Conservation (phyloP, 352 stramenopile genomes). For the Globisporangium emineosum region DNA sequence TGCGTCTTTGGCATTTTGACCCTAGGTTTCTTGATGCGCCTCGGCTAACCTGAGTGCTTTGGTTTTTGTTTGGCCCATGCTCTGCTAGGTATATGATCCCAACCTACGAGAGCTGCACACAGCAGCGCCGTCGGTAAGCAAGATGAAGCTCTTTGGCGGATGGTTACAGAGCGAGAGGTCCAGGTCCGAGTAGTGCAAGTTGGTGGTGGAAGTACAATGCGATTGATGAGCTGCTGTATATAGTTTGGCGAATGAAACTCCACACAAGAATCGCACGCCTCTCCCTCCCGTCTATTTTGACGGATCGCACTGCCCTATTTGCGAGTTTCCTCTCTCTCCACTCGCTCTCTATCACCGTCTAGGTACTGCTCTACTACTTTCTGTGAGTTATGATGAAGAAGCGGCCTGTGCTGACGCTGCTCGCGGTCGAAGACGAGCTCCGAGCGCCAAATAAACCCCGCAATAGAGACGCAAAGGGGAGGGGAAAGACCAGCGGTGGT, state of each 20-base stretch:
- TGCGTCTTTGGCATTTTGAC: conserved; percentile 14
- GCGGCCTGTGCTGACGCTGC: conserved; percentile 18
- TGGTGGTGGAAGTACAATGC: no score
- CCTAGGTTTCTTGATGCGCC: neutral
- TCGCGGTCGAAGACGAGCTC: conserved; percentile 21
- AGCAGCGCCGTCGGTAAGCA: conserved; percentile 17
- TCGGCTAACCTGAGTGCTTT: neutral
- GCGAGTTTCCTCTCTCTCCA: neutral
- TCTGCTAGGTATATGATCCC: conserved; percentile 91
- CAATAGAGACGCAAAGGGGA: conserved; percentile 3
- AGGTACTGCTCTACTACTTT: no score
- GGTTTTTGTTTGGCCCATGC: neutral
- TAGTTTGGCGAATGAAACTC: neutral
- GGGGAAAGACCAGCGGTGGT: conserved; percentile 10
- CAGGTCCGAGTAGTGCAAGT: no score
- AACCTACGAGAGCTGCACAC: conserved; percentile 92
- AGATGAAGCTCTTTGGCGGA: neutral
- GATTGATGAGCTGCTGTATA: neutral
- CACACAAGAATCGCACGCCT: neutral
- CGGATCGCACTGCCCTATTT: no score
- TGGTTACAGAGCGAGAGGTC: neutral
- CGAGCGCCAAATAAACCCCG: conserved; percentile 12
- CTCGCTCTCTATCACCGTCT: neutral
- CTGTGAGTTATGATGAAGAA: conserved; percentile 17
- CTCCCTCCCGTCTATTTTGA: neutral